Evolutionary conservation across 352 stramenopile species (phyloP).

Genomic region (Globisporangium paddicum): DNA sequence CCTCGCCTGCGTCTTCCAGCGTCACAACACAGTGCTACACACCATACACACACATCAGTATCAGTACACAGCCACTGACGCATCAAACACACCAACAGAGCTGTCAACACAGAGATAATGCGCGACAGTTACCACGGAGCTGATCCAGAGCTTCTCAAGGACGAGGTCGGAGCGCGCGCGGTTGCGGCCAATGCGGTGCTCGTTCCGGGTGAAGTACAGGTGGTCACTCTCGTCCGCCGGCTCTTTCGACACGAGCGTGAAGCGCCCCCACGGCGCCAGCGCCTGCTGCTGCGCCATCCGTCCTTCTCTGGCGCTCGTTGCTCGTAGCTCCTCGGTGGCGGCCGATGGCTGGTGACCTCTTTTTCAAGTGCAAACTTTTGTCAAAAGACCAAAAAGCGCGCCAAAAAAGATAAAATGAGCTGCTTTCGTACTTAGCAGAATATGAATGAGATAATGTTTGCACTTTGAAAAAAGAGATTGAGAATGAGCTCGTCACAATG

Average conservation of each 20-base stretch:
- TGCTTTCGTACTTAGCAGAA: too few relatives aligned
- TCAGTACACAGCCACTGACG: background rate
- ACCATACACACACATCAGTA: constrained; percentile 8
- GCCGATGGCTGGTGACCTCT: too few relatives aligned
- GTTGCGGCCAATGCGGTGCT: constrained; percentile 53
- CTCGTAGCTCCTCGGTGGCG: too few relatives aligned
- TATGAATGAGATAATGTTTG: too few relatives aligned
- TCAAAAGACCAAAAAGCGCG: too few relatives aligned
- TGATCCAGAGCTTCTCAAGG: constrained; percentile 60
- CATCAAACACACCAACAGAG: too few relatives aligned
- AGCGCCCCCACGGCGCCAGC: constrained; percentile 44
- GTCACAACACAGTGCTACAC: constrained; percentile 54
- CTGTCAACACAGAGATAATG: too few relatives aligned
- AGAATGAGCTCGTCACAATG: too few relatives aligned
- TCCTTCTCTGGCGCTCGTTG: background rate
- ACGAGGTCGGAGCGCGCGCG: constrained; percentile 39
- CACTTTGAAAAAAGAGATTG: too few relatives aligned
- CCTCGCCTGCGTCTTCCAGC: constrained; percentile 23
- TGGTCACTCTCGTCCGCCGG: constrained; percentile 48
- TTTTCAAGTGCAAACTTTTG: too few relatives aligned
- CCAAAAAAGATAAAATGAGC: too few relatives aligned
- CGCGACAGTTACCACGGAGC: constrained; percentile 43
- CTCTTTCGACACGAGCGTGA: constrained; percentile 58
- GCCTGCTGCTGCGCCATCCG: background rate
- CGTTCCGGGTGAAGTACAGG: constrained; percentile 44